Conservation (phyloP, 208 protist species). For the Trichomonas gallinae region DNA sequence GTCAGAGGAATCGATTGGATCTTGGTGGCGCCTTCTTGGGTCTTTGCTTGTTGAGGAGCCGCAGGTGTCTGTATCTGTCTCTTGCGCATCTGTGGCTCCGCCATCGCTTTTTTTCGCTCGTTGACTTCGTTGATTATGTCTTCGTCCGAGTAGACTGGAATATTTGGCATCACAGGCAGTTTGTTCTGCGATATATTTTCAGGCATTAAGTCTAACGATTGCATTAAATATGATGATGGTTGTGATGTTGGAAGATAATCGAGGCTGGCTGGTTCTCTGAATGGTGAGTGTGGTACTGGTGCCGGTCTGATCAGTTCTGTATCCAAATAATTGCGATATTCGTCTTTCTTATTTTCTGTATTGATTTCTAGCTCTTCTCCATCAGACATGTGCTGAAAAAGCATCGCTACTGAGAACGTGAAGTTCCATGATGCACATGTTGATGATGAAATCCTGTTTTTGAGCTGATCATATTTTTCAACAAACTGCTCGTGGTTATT, state of each 20-base stretch:
- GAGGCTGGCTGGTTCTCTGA: neutral
- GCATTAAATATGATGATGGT: neutral
- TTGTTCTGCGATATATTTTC: neutral
- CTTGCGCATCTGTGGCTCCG: neutral
- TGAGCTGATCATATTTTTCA: neutral
- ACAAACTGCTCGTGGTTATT: neutral
- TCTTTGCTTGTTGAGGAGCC: neutral
- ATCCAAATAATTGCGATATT: neutral
- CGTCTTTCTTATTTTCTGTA: neutral
- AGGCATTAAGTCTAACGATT: neutral
- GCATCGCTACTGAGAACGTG: neutral
- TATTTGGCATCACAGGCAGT: neutral
- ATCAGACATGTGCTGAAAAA: neutral
- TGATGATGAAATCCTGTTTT: neutral
- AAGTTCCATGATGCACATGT: neutral
- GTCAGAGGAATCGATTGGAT: neutral
- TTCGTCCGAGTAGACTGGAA: neutral
- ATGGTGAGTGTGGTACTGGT: neutral
- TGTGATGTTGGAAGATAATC: neutral
- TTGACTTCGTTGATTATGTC: neutral
- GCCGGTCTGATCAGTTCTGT: neutral
- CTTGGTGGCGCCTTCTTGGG: neutral
- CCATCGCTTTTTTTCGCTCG: neutral
- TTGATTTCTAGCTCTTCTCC: neutral
- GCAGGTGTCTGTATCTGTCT: neutral